Base-by-base conservation (phyloP, 257 asterid genomes). In the Coffea eugenioides region DNA sequence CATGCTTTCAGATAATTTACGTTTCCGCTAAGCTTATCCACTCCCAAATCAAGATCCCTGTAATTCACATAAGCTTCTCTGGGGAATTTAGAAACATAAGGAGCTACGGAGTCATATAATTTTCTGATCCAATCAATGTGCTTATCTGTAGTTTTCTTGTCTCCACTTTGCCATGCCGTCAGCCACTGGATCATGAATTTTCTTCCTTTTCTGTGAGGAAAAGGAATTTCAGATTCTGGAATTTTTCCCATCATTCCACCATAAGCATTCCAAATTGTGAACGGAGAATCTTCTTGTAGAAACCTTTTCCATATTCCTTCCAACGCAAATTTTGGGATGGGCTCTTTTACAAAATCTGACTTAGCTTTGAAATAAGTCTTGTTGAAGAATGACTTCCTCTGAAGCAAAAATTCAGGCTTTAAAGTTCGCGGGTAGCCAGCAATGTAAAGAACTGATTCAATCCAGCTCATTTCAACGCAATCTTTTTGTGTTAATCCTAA, bases 191-290 rank as follows among this genome's bases (percentile, higher is more conserved):
- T 75, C 79, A 75, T 23, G 0, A 41, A 75, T 5, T 39, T 64
- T 7, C 25, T 61, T n/a, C 79, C 79, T 7, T 6, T 31, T 18
- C 79, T 75, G 59, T 61, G 79, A 3, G 87, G 87, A 48, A 84
- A 84, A 5, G 87, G 87, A 0, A 57, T 81, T 39, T 65, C 76
- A 23, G 83, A 78, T 78, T 84, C 85, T n/a, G 87, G 39, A 27
- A 84, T 81, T 45, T 78, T 71, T 1, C 77, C 48, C 85, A 84
- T 78, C 74, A 71, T 78, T 70, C 87, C 85, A 13, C 87, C 87
- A n/a, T 81, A 78, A 0, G 87, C 81, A 36, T 66, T 75, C 79
- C 77, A 84, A 23, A 70, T 78, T 27, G 70, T 65, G 13, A 79
- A 18, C 5, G 85, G 82, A 11, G 69, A 62, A 45, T 78, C 85